Evolutionary conservation across 768 basidiomycete species (phyloP).

Genomic region (Trametes cingulata): DNA sequence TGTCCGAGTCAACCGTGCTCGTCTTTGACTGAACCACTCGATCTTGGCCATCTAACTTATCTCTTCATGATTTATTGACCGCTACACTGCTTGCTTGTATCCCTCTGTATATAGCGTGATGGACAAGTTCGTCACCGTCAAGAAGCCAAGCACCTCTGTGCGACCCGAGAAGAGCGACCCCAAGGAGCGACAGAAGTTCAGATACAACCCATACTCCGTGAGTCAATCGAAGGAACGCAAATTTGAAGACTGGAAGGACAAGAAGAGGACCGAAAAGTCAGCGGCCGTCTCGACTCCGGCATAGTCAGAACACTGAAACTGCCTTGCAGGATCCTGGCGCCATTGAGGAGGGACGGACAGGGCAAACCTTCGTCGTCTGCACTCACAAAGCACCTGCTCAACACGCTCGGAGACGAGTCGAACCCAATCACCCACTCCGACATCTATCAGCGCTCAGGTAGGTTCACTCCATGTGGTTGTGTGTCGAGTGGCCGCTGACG

Average conservation of each 20-base stretch:
- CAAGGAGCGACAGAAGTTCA: constrained; percentile 23
- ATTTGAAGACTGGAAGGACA: constrained; percentile 32
- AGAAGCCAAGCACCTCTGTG: constrained; percentile 24
- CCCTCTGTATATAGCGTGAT: constrained; percentile 22
- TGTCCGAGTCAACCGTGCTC: not conserved
- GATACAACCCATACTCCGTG: constrained; percentile 34
- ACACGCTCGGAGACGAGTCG: constrained; percentile 57
- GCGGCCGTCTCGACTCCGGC: not conserved
- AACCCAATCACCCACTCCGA: constrained; percentile 84
- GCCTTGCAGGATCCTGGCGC: constrained; percentile 31
- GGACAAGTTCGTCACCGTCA: constrained; percentile 37
- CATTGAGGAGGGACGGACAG: constrained; percentile 32
- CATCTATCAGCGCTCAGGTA: constrained; percentile 61
- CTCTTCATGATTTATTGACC: not conserved
- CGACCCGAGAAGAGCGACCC: constrained; percentile 17
- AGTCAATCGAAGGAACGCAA: constrained; percentile 26
- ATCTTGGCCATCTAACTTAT: not conserved
- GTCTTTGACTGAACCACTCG: not conserved
- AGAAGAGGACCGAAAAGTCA: constrained; percentile 28
- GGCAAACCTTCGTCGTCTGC: constrained; percentile 40
- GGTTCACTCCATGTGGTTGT: constrained; percentile 17
- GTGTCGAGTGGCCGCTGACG: not conserved
- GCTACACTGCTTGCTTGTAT: not conserved
- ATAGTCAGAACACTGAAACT: too few species aligned
- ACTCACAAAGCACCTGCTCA: constrained; percentile 62